A percentile compares a stretch with the other conserved stretches of the same genome.
Evolutionary conservation across 2,329 filamentous ascomycete genomes (phyloP).

Genomic region (Claviceps purpurea): DNA sequence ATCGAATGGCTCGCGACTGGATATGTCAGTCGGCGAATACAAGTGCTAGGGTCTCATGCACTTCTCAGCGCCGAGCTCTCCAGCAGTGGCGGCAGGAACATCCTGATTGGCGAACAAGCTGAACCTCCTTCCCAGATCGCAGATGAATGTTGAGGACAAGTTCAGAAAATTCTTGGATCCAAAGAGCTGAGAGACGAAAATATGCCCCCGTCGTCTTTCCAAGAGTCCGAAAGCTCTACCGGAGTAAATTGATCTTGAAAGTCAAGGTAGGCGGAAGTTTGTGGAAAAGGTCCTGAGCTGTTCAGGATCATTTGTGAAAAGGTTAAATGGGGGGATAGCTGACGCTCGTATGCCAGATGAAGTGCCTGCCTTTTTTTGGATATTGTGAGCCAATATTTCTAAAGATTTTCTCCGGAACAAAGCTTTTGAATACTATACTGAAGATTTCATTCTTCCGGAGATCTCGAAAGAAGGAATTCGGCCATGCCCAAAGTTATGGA

Average conservation of each 20-base stretch:
- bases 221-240: background rate
- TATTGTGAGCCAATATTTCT: constrained; percentile 27
- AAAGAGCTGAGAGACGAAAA: constrained; percentile 10
- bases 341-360: constrained; percentile 24
- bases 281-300: constrained; percentile 11
- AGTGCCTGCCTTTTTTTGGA: constrained; percentile 11
- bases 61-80: constrained; percentile 41
- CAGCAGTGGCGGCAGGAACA: constrained; percentile 54
- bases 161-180: constrained; percentile 27
- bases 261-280: constrained; percentile 10
- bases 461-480: constrained; percentile 56
- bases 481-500: constrained; percentile 56
- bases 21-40: constrained; percentile 40
- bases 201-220: background rate
- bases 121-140: background rate
- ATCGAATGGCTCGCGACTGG: constrained; percentile 19
- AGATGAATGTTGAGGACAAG: constrained; percentile 19
- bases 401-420: constrained; percentile 25
- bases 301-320: constrained; percentile 17
- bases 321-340: constrained; percentile 14
- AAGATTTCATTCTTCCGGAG: constrained; percentile 28
- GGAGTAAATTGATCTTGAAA: background rate
- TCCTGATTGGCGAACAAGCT: constrained; percentile 16
- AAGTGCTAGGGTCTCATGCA: constrained; percentile 41
- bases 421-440: constrained; percentile 14